Percentiles rank a stretch among this genome's conserved stretches.
phyloP scores from a whole-genome alignment of 345 rosid genomes.

The Pistacia atlantica region DNA sequence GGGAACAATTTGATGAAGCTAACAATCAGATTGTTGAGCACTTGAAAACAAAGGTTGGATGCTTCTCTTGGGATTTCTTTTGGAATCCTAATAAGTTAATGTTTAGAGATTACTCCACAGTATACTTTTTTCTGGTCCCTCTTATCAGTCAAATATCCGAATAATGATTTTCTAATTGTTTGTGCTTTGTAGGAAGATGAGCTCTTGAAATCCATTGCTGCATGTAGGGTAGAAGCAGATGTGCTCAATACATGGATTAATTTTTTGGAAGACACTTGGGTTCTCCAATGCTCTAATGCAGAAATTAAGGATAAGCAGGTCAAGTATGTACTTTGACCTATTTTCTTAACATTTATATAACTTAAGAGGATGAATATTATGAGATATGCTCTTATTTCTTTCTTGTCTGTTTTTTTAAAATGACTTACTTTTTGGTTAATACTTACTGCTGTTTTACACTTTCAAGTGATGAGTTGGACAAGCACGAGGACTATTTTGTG shows the following conservation, averaged over 20 bases:
- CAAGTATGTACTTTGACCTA: conserved; percentile 46
- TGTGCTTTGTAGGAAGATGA: conserved; percentile 73
- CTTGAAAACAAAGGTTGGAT: conserved; percentile 71
- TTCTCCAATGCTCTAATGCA: conserved; percentile 61
- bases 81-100: conserved; percentile 4
- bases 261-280: conserved; percentile 94
- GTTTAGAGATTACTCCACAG: neutral
- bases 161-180: conserved; percentile 3
- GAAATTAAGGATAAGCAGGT: conserved; percentile 76
- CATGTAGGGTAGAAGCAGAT: conserved; percentile 75
- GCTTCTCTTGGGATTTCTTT: conserved; percentile 12
- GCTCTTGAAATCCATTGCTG: conserved; percentile 69
- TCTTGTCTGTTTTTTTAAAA: neutral
- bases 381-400: conserved; percentile 3
- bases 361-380: neutral
- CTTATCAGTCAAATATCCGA: conserved; percentile 12
- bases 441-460: conserved; percentile 29
- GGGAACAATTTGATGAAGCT: conserved; percentile 95
- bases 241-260: conserved; percentile 88
- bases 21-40: conserved; percentile 83
- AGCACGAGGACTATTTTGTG: conserved; percentile 74
- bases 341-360: neutral
- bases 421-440: conserved; percentile 14
- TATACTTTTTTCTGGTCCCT: conserved; percentile 8
- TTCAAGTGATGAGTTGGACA: conserved; percentile 76